phyloP scores from a whole-genome alignment of 129 eudicot genomes.

The Lactuca sativa region DNA sequence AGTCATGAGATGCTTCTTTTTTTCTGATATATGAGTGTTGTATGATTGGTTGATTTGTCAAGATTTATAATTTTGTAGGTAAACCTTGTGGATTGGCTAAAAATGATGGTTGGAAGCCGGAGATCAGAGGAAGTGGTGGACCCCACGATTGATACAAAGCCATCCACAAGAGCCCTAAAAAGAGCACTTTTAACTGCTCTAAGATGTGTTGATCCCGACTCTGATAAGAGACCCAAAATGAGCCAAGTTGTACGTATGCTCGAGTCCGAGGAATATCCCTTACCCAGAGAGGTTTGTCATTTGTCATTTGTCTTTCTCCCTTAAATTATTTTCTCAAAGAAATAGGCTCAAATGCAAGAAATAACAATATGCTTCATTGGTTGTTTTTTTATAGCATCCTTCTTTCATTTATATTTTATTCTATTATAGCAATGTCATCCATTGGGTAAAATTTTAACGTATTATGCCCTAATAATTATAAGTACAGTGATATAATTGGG shows the following conservation, averaged over 20 bases:
- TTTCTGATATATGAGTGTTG: no score
- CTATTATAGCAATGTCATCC: no score
- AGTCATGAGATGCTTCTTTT: no score
- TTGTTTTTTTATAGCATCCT: no score
- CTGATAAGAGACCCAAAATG: conserved; percentile 84
- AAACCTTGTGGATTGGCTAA: conserved; percentile 86
- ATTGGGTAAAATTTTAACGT: no score
- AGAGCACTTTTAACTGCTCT: conserved; percentile 75
- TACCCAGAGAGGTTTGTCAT: conserved; percentile 76
- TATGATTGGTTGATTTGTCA: not conserved
- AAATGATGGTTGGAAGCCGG: conserved; percentile 90
- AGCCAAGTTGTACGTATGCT: conserved; percentile 90
- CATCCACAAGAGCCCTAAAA: conserved; percentile 79
- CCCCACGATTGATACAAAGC: conserved; percentile 74
- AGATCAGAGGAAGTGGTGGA: conserved; percentile 90
- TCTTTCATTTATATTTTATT: no score
- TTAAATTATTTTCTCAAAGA: no score
- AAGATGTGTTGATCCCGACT: conserved; percentile 89
- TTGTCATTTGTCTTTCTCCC: not conserved
- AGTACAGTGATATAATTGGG: no score
- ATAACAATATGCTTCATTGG: not conserved
- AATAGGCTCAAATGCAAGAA: not conserved
- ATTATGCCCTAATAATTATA: no score
- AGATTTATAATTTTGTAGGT: conserved; percentile 38
- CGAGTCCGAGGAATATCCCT: conserved; percentile 89